A percentile compares a stretch with the other conserved stretches of the same genome.
Conservation (phyloP, 2,329 filamentous ascomycete genomes). For the Trichoderma semiorbis region DNA sequence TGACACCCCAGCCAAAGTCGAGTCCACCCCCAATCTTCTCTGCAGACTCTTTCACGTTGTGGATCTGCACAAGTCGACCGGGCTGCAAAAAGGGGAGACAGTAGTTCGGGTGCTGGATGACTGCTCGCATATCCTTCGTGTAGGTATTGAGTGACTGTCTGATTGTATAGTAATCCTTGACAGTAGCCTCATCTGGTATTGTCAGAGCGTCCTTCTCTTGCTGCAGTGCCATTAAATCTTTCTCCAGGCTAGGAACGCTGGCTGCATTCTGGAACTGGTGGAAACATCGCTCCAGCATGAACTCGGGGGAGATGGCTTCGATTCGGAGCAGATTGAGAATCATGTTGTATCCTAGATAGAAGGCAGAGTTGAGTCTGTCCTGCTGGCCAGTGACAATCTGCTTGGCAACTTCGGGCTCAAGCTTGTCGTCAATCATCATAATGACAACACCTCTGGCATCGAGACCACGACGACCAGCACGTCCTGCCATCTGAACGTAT, state of each 20-base stretch:
- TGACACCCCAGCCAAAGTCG: conserved; percentile 93
- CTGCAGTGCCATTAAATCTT: conserved; percentile 75
- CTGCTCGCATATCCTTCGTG: conserved; percentile 82
- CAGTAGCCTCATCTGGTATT: conserved; percentile 80
- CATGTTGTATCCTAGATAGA: conserved; percentile 99
- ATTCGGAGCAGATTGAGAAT: conserved; percentile 93
- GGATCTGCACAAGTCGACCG: conserved; percentile 84
- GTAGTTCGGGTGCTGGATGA: conserved; percentile 89
- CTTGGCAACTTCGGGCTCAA: conserved; percentile 91
- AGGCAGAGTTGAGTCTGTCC: conserved; percentile 95
- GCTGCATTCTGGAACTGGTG: conserved; percentile 97
- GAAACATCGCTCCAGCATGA: conserved; percentile 98
- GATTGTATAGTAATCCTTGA: conserved; percentile 92
- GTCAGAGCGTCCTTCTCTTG: conserved; percentile 66
- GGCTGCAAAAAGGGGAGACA: conserved; percentile 79
- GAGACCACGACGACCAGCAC: conserved; percentile 92
- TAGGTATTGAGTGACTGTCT: conserved; percentile 80
- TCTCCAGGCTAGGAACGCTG: conserved; percentile 78
- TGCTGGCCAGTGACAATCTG: conserved; percentile 95
- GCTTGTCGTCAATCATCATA: conserved; percentile 98
- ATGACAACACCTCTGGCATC: conserved; percentile 98
- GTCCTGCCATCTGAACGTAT: conserved; percentile 98
- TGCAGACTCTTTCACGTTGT: conserved; percentile 56
- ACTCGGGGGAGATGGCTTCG: conserved; percentile 98
- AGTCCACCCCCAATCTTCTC: conserved; percentile 35